phyloP scores from a whole-genome alignment of 1,139 yeast genomes.

The Yamadazyma taylorii region DNA sequence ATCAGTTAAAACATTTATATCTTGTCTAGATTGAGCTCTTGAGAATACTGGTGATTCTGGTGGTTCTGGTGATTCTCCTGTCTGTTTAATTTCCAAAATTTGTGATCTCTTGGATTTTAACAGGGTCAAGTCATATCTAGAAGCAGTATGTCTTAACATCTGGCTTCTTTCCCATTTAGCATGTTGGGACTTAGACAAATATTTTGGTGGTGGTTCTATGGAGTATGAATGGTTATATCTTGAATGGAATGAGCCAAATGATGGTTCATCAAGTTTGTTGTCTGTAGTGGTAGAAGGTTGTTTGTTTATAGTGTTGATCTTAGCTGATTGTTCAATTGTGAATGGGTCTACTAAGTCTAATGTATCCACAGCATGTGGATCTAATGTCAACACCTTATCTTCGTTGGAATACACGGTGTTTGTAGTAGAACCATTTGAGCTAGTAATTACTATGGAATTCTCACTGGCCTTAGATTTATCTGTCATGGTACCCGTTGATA shows the following conservation, averaged over 20 bases:
- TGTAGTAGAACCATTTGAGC: neutral
- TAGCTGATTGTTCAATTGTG: too few species aligned
- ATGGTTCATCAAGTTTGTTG: too few species aligned
- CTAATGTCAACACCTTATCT: neutral
- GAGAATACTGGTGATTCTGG: too few species aligned
- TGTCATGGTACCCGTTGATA: slow-evolving; percentile 1
- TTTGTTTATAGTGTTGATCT: too few species aligned
- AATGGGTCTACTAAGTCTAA: too few species aligned
- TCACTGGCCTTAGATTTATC: neutral
- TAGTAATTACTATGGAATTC: neutral
- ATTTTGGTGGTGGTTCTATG: slow-evolving; percentile 15
- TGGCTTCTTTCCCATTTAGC: slow-evolving; percentile 26
- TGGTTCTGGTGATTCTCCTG: too few species aligned
- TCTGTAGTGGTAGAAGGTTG: too few species aligned
- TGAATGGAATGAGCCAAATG: slow-evolving; percentile 6
- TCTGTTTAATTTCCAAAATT: neutral
- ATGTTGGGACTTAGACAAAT: slow-evolving; percentile 15
- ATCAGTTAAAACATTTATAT: too few species aligned
- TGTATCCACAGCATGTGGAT: slow-evolving; percentile 1
- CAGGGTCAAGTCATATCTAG: slow-evolving; percentile 10
- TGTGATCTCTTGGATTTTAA: slow-evolving; percentile 9
- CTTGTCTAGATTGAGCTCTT: too few species aligned
- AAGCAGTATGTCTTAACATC: slow-evolving; percentile 20
- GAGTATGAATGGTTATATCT: slow-evolving; percentile 16
- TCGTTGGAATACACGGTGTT: neutral